Evolutionary conservation across 2,329 filamentous ascomycete species (phyloP).

Genomic region (Xylariaceae sp.): DNA sequence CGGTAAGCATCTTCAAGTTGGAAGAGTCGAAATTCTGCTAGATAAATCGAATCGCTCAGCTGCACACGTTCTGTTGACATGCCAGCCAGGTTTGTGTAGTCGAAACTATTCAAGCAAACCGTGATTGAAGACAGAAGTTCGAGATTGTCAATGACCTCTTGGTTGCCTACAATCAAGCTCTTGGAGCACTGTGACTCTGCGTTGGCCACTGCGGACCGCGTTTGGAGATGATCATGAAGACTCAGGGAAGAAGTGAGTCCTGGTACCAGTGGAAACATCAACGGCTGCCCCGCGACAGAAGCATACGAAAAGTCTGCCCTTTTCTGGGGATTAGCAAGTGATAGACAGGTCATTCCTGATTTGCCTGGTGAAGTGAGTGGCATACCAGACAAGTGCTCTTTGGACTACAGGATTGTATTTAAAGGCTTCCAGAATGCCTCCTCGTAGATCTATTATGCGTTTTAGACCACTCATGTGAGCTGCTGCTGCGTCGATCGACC

Average conservation of each 20-base stretch:
- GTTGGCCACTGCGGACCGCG: slow-evolving; percentile 21
- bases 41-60: slow-evolving; percentile 31
- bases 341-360: too few relatives aligned
- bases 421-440: slow-evolving; percentile 29
- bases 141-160: slow-evolving; percentile 27
- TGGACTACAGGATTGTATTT: slow-evolving; percentile 30
- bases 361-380: background rate
- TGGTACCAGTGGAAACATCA: slow-evolving; percentile 30
- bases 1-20: slow-evolving; percentile 25
- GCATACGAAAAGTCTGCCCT: slow-evolving; percentile 34
- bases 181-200: slow-evolving; percentile 12
- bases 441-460: slow-evolving; percentile 31
- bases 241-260: slow-evolving; percentile 25
- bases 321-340: slow-evolving; percentile 10
- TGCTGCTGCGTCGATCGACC: slow-evolving; percentile 27
- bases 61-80: slow-evolving; percentile 27
- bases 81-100: slow-evolving; percentile 28
- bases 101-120: slow-evolving; percentile 29
- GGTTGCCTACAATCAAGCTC: slow-evolving; percentile 23
- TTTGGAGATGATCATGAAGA: slow-evolving; percentile 27
- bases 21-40: slow-evolving; percentile 30
- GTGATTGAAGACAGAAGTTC: slow-evolving; percentile 29
- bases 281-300: slow-evolving; percentile 25
- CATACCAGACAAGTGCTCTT: slow-evolving; percentile 31
- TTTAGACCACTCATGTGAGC: slow-evolving; percentile 32